Conservation (phyloP, 2,329 filamentous ascomycete genomes). For the Ophiognomonia clavigignenti-juglandacearum region DNA sequence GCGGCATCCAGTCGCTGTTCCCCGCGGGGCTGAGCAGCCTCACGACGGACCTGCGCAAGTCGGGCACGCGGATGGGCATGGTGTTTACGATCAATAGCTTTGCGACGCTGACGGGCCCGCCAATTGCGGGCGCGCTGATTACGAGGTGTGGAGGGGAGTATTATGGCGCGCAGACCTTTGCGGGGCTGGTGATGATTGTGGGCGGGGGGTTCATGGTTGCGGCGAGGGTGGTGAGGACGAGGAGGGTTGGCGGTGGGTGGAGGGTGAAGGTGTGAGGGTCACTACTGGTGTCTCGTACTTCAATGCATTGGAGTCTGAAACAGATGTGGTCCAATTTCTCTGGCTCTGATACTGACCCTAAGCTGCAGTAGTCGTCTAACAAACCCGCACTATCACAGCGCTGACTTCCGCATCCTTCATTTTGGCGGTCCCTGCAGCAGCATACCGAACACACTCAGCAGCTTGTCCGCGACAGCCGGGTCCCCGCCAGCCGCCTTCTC, state of each 20-base stretch:
- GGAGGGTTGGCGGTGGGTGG: conserved; percentile 32
- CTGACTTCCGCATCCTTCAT: no score
- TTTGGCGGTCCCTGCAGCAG: conserved; percentile 11
- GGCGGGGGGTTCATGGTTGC: conserved; percentile 34
- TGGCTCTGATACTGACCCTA: no score
- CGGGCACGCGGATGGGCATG: conserved; percentile 55
- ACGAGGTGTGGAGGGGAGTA: conserved; percentile 36
- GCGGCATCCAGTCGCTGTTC: conserved; percentile 62
- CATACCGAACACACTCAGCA: conserved; percentile 11
- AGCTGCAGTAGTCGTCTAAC: no score
- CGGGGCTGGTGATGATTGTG: conserved; percentile 36
- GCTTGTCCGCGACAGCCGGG: conserved; percentile 10
- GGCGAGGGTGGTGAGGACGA: conserved; percentile 34
- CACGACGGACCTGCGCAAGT: conserved; percentile 45
- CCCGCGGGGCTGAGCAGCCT: conserved; percentile 55
- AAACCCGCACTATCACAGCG: no score
- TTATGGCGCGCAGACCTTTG: conserved; percentile 44
- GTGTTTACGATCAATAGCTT: conserved; percentile 52
- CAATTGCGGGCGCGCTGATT: conserved; percentile 47
- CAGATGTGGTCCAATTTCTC: no score
- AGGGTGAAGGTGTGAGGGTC: conserved; percentile 34
- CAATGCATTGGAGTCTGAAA: no score
- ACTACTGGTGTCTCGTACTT: no score
- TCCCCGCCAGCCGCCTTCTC: conserved; percentile 7
- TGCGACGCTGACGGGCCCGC: conserved; percentile 46